A percentile compares a stretch with the other conserved stretches of the same genome.
phyloP scores from a whole-genome alignment of 1,284 basidiomycete species.

The Tilletia horrida region DNA sequence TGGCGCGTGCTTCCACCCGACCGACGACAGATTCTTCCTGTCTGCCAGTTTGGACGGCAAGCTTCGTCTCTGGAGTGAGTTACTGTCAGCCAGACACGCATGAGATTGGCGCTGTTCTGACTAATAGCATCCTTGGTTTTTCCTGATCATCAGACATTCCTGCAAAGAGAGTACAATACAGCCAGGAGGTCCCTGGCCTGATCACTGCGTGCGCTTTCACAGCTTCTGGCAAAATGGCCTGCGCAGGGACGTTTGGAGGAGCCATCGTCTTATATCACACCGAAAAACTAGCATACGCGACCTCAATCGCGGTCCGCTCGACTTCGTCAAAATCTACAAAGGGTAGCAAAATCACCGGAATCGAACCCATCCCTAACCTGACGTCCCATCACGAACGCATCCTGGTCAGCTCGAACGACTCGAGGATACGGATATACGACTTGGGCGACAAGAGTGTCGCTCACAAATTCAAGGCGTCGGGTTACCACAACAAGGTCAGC shows the following conservation, averaged over 20 bases:
- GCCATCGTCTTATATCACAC: slow-evolving; percentile 49
- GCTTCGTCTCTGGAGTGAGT: slow-evolving; percentile 53
- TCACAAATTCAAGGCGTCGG: slow-evolving; percentile 38
- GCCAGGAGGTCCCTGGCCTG: slow-evolving; percentile 51
- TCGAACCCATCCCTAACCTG: slow-evolving; percentile 39
- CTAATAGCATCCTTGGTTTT: too few relatives aligned
- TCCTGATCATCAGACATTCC: slow-evolving; percentile 29
- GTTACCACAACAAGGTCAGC: slow-evolving; percentile 41
- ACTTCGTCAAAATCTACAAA: slow-evolving; percentile 50
- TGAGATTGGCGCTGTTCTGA: background rate
- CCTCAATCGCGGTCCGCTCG: slow-evolving; percentile 48
- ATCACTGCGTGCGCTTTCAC: slow-evolving; percentile 56
- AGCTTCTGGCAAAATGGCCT: slow-evolving; percentile 47
- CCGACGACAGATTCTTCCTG: slow-evolving; percentile 56
- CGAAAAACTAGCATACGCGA: slow-evolving; percentile 42
- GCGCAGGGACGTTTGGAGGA: slow-evolving; percentile 54
- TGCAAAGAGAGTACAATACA: slow-evolving; percentile 33
- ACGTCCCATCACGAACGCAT: slow-evolving; percentile 44
- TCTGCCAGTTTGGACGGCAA: slow-evolving; percentile 56
- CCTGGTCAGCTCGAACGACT: slow-evolving; percentile 56
- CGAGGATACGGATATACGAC: slow-evolving; percentile 54
- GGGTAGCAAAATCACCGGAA: slow-evolving; percentile 55
- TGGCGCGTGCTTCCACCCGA: slow-evolving; percentile 26
- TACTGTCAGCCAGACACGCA: slow-evolving; percentile 16
- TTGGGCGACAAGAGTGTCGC: slow-evolving; percentile 37